Evolutionary conservation across 257 asterid species (phyloP).

Genomic region (Voacanga thouarsii): DNA sequence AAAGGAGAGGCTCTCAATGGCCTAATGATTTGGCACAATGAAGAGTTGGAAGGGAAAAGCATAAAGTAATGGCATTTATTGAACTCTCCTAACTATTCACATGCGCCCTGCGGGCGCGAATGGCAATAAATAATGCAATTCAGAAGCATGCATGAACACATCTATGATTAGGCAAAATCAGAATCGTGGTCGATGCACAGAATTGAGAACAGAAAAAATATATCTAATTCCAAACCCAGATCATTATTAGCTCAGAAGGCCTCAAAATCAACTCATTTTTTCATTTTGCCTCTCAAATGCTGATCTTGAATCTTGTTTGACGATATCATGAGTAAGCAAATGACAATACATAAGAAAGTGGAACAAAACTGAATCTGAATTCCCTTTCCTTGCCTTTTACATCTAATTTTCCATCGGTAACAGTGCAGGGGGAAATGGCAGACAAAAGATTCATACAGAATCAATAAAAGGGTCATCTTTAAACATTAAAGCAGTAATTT

Average conservation of each 20-base stretch:
- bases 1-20: background rate
- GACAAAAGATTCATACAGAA: background rate
- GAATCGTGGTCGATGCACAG: background rate
- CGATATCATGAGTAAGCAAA: background rate
- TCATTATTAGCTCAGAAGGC: background rate
- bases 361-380: background rate
- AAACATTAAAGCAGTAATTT: background rate
- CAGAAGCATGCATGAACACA: background rate
- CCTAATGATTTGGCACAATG: background rate
- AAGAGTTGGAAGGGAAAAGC: background rate
- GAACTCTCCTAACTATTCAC: background rate
- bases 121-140: background rate
- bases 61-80: background rate
- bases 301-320: background rate
- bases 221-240: conserved; percentile 2
- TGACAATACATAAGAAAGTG: background rate
- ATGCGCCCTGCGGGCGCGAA: too few species aligned
- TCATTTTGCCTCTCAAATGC: background rate
- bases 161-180: background rate
- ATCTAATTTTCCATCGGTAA: background rate
- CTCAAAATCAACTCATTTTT: background rate
- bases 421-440: background rate
- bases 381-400: background rate
- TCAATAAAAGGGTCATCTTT: background rate
- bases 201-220: background rate